Evolutionary conservation across 106 monocot genomes (phyloP), one percentile per base, ranked within the genome.

Genomic region (Dendrobium officinale): DNA sequence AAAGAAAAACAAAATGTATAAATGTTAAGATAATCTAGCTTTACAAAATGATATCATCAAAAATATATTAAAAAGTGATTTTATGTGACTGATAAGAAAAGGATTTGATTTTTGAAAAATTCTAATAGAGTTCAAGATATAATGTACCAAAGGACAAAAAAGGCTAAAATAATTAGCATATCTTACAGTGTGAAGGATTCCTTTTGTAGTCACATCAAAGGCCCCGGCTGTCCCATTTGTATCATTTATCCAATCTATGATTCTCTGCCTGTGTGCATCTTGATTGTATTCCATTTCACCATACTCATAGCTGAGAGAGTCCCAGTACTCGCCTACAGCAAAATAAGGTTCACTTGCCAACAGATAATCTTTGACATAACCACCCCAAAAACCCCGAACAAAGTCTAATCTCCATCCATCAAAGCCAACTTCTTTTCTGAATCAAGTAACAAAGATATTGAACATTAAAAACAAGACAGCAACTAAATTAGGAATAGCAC

Each of bases 321-420:
- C 97, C 97, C 97, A 97, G 67, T 91, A 97, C 83, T 97, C 97
- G 3, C 97, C 97, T 29, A 97, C 97, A 40, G 89, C 85, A 91
- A 97, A 94, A 75, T 87, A 92, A 3, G 94, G 92, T 83, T 88
- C 78, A 83, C 82, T 97, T 58, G 94, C 88, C 86, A 94, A 94
- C 73, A 97, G 3, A 81, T 97, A 97, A 77, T 97, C 94, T 79
- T 94, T 92, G 47, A 97, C 97, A 89, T 97, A 97, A 79, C 97
- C 97, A 80, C 97, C 97, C 94, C 94, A 97, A 72, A 97, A 97
- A 16, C 94, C 94, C 66, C 97, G 87, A 66, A 89, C 94, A 89
- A 97, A 97, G 81, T 97, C 94, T 70, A 97, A 88, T 72, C 97
- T 89, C 97, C 94, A 97, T 11, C 97, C 97, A 88, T 97, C 97